These are phyloP conservation scores for Suillus paluster DNA, from an alignment of 768 basidiomycete species.

Conservation along the genomic window DNA sequence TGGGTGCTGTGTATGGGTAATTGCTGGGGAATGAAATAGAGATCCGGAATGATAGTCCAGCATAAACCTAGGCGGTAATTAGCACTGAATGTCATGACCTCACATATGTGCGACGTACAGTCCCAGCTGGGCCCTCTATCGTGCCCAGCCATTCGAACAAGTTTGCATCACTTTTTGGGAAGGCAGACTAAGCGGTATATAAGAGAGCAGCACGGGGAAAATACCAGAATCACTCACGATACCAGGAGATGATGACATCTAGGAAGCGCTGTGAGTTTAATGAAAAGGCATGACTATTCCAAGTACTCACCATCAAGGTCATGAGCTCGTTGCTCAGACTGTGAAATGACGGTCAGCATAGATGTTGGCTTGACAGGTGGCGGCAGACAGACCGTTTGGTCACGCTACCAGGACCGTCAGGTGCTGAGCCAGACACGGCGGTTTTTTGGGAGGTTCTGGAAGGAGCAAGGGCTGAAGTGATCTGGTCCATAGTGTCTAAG, in stretches of 20 bases:
- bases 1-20: slow-evolving; percentile 86
- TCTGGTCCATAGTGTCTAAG: slow-evolving; percentile 65
- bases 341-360: slow-evolving; percentile 9
- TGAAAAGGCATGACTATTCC: background rate
- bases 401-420: slow-evolving; percentile 74
- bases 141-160: slow-evolving; percentile 91
- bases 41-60: slow-evolving; percentile 80
- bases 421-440: slow-evolving; percentile 51
- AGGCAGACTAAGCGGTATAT: slow-evolving; percentile 68
- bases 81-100: slow-evolving; percentile 5
- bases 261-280: slow-evolving; percentile 16
- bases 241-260: slow-evolving; percentile 91
- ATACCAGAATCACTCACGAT: slow-evolving; percentile 58
- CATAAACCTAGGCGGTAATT: slow-evolving; percentile 60
- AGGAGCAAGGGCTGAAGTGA: slow-evolving; percentile 64
- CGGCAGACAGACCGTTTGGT: slow-evolving; percentile 69
- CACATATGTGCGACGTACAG: slow-evolving; percentile 48
- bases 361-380: slow-evolving; percentile 3
- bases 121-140: slow-evolving; percentile 80
- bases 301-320: slow-evolving; percentile 76
- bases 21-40: slow-evolving; percentile 84
- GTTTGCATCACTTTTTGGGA: slow-evolving; percentile 85
- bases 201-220: background rate
- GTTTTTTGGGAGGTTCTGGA: slow-evolving; percentile 63
- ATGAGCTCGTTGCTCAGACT: slow-evolving; percentile 86